These are phyloP conservation scores for Biscutella laevigata DNA, from an alignment of 441 rosid species.

Conservation along the genomic window DNA sequence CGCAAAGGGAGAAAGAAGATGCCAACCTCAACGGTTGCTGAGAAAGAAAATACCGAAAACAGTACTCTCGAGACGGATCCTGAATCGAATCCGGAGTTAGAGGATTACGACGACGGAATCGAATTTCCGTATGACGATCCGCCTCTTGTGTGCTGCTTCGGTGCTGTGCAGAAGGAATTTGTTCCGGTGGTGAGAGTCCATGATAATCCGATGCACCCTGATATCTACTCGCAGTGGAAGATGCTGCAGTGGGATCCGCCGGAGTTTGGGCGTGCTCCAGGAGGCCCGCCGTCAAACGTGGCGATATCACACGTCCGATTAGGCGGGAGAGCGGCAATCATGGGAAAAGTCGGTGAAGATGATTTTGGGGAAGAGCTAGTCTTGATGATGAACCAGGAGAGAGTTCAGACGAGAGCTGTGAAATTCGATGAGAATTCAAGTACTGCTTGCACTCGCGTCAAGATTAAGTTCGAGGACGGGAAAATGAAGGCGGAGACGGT, in stretches of 20 bases:
- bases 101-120: conserved; percentile 61
- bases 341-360: conserved; percentile 64
- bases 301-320: conserved; percentile 56
- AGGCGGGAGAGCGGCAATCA: conserved; percentile 62
- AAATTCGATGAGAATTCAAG: conserved; percentile 44
- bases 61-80: conserved; percentile 17
- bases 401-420: conserved; percentile 75
- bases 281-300: conserved; percentile 56
- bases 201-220: conserved; percentile 71
- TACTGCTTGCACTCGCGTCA: conserved; percentile 58
- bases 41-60: conserved; percentile 20
- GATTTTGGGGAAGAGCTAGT: conserved; percentile 53
- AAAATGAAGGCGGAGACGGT: conserved; percentile 61
- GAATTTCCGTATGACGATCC: conserved; percentile 64
- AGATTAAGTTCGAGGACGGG: conserved; percentile 56
- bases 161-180: conserved; percentile 71
- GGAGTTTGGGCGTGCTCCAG: conserved; percentile 56
- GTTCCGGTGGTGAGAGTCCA: conserved; percentile 72
- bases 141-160: conserved; percentile 83
- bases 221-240: conserved; percentile 80
- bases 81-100: conserved; percentile 18
- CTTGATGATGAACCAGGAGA: conserved; percentile 72
- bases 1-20: conserved; percentile 64
- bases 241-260: conserved; percentile 91
- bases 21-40: conserved; percentile 12